These are phyloP conservation scores for Westerdykella ornata DNA, from an alignment of 2,329 filamentous ascomycete species.

Conservation along the genomic window DNA sequence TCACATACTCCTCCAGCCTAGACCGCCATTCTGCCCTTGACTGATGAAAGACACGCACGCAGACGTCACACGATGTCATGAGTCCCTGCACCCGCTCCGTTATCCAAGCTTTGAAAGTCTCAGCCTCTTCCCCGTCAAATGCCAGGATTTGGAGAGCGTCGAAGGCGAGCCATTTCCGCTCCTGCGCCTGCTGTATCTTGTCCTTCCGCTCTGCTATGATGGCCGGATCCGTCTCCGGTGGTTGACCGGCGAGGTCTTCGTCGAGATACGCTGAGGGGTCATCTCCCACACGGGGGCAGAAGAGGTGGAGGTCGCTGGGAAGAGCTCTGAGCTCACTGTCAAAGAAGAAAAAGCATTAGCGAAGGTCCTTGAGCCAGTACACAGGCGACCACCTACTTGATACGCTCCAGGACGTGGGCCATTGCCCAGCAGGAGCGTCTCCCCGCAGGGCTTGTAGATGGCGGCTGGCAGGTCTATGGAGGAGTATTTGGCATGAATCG, in stretches of 20 bases:
- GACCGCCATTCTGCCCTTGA: constrained; percentile 37
- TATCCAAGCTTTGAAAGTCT: constrained; percentile 38
- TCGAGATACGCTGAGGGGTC: constrained; percentile 39
- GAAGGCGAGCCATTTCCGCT: constrained; percentile 38
- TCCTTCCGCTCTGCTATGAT: constrained; percentile 22
- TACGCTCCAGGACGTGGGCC: constrained; percentile 31
- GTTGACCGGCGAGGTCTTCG: constrained; percentile 38
- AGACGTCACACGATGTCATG: constrained; percentile 45
- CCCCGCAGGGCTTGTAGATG: neutral
- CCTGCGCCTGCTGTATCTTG: constrained; percentile 35
- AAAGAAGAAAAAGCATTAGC: constrained; percentile 13
- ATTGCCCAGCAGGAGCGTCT: constrained; percentile 8
- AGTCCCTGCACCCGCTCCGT: constrained; percentile 36
- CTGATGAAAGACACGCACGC: constrained; percentile 45
- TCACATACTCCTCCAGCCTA: constrained; percentile 32
- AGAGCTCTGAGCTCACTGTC: constrained; percentile 35
- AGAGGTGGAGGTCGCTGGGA: constrained; percentile 41
- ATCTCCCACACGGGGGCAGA: constrained; percentile 40
- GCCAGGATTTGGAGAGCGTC: constrained; percentile 43
- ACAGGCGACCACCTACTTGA: constrained; percentile 22
- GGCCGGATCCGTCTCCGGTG: constrained; percentile 24
- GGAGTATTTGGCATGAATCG: no score
- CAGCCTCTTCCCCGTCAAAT: constrained; percentile 44
- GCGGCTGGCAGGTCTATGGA: neutral
- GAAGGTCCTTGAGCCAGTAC: constrained; percentile 11